Conservation (phyloP, 106 monocot genomes). For the Cymbidium sinense region DNA sequence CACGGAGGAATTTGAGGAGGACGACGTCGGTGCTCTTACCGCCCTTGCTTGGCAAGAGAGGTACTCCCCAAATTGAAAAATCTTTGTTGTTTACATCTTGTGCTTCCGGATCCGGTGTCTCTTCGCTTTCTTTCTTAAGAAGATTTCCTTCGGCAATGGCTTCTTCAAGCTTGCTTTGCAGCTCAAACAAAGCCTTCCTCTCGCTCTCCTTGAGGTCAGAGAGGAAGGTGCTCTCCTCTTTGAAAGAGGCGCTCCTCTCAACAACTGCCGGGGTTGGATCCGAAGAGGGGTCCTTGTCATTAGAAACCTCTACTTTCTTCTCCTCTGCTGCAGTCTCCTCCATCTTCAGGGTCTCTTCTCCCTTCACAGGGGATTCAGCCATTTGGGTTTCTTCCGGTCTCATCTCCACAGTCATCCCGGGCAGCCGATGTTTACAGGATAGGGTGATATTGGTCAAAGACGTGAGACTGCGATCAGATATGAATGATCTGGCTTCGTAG, state of each 20-base stretch:
- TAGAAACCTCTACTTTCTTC: constrained; percentile 10
- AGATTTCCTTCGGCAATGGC: constrained; percentile 44
- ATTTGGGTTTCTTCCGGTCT: constrained; percentile 24
- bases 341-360: not conserved
- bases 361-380: not conserved
- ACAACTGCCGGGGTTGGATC: not conserved
- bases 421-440: not conserved
- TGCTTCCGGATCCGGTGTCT: not conserved
- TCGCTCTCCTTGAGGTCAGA: constrained; percentile 71
- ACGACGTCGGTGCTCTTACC: constrained; percentile 41
- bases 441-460: not conserved
- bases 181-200: constrained; percentile 63
- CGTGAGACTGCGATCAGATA: not conserved
- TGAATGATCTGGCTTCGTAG: not conserved
- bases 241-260: constrained; percentile 54
- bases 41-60: constrained; percentile 25
- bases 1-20: constrained; percentile 64
- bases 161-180: constrained; percentile 51
- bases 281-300: not conserved
- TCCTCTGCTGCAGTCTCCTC: constrained; percentile 11
- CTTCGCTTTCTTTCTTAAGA: constrained; percentile 22
- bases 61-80: constrained; percentile 59
- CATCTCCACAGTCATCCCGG: constrained; percentile 35
- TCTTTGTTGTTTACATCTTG: constrained; percentile 10
- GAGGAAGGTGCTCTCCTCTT: constrained; percentile 69